Percentiles rank a stretch among this genome's conserved stretches.
phyloP scores from a whole-genome alignment of 805 yeast genomes.

The Ogataea methanolica region DNA sequence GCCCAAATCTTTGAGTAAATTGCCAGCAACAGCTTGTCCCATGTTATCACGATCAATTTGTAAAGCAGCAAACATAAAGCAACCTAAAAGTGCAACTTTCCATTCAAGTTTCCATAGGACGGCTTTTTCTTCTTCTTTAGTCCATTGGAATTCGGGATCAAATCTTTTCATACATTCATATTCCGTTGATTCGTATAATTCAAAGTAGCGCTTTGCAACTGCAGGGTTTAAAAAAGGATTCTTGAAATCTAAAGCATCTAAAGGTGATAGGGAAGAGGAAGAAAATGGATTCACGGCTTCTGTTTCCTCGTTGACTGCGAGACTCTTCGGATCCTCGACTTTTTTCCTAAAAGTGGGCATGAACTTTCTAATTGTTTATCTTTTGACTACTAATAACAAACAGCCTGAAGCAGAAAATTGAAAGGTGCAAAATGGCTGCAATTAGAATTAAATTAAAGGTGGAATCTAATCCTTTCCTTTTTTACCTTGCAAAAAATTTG shows the following conservation, averaged over 20 bases:
- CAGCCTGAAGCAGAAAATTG: no score
- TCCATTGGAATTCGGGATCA: slow-evolving; percentile 58
- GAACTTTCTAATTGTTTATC: no score
- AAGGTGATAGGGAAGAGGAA: no score
- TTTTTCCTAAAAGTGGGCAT: no score
- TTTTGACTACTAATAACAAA: no score
- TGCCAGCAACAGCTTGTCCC: slow-evolving; percentile 51
- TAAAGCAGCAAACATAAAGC: slow-evolving; percentile 53
- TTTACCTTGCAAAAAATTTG: no score
- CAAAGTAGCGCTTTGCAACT: slow-evolving; percentile 40
- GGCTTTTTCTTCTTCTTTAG: slow-evolving; percentile 43
- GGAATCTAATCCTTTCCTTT: no score
- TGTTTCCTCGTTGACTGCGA: no score
- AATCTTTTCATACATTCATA: slow-evolving; percentile 54
- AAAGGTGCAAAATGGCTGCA: no score
- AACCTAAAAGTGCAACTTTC: slow-evolving; percentile 53
- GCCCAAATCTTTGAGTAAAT: slow-evolving; percentile 45
- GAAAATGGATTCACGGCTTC: neutral
- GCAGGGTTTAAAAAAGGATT: slow-evolving; percentile 42
- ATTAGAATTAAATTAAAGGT: no score
- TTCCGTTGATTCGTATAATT: slow-evolving; percentile 40
- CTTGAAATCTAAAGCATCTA: neutral
- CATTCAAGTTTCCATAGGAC: slow-evolving; percentile 51
- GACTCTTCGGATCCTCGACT: no score
- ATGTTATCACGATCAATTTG: slow-evolving; percentile 58